These are phyloP conservation scores for Collybiopsis confluens DNA, from an alignment of 768 basidiomycete species.

Conservation along the genomic window DNA sequence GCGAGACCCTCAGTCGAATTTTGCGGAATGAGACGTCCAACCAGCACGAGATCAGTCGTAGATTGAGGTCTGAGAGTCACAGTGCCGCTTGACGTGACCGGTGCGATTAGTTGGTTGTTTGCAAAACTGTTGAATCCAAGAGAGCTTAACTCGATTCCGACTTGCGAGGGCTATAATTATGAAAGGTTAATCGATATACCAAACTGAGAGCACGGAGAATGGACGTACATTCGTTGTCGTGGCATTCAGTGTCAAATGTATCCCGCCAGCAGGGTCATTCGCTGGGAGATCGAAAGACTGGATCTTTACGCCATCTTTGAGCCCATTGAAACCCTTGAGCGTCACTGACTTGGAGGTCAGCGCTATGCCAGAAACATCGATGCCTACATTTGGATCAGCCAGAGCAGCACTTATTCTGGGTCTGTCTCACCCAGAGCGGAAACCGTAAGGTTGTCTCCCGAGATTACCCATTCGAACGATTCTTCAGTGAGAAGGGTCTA, in stretches of 20 bases:
- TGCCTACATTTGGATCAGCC: constrained; percentile 32
- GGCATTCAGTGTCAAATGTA: constrained; percentile 62
- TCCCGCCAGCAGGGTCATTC: constrained; percentile 69
- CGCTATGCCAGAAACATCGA: constrained; percentile 51
- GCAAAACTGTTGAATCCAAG: constrained; percentile 61
- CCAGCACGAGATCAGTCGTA: constrained; percentile 48
- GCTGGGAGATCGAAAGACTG: constrained; percentile 65
- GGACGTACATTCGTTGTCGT: constrained; percentile 52
- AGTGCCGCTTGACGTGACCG: constrained; percentile 43
- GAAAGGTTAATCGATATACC: background rate
- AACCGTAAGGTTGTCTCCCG: constrained; percentile 63
- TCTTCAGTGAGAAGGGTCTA: constrained; percentile 57
- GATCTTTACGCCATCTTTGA: constrained; percentile 59
- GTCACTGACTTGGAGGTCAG: constrained; percentile 55
- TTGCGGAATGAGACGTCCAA: constrained; percentile 66
- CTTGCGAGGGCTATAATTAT: constrained; percentile 59
- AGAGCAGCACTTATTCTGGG: background rate
- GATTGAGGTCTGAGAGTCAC: constrained; percentile 54
- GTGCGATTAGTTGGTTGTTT: constrained; percentile 51
- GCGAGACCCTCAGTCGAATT: constrained; percentile 45
- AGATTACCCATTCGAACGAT: constrained; percentile 68
- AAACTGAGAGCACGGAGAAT: background rate
- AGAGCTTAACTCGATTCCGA: constrained; percentile 59
- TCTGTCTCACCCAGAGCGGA: constrained; percentile 46
- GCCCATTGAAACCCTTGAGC: constrained; percentile 66